Evolutionary conservation across 495 filamentous ascomycete genomes (phyloP), one percentile per base, ranked within the genome.

Genomic region (Wilcoxina mikolae): DNA sequence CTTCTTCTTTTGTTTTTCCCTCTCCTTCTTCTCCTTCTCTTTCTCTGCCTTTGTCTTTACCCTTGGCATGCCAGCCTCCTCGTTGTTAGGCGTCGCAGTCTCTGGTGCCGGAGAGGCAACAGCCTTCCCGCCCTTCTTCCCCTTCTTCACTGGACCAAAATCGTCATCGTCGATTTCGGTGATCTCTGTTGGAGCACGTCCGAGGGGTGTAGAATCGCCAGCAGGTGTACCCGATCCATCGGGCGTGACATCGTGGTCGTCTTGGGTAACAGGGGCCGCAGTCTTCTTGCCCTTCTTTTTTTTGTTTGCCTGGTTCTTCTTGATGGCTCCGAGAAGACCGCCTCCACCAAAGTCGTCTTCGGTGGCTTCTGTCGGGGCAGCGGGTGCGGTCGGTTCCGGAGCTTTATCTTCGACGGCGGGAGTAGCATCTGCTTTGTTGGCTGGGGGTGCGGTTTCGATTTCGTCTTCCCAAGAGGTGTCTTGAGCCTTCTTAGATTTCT

Each of bases 381-480:
- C 60, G 41, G 64, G 62, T 41, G 42, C 31, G 17, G 46, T 24
- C 17, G 54, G 29, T 35, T 63, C 57, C 18, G 18, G 4, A 11
- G 10, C 38, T n/a, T 47, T 49, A 3, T 52, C 56, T 3, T 51
- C 72, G 39, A 74, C 73, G 38, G 68, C 67, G 28, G 72, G 69
- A 3, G 72, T 69, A 28, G 72, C 68, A 31, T 76, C 77, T 50
- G 79, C 76, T 27, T 72, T 70, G 38, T 71, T 67, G 55, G 62
- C 56, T n/a, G 56, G 35, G 1, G 55, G 18, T 11, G 52, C 45
- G 12, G 56, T 49, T 9, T 94, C 93, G 12, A 95, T 74, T n/a
- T 95, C 91, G 33, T 84, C 80, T 64, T 99, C 91, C 91, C 93
- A 96, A 73, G 94, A 87, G 65, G 94, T 86, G 64, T 84, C 77